phyloP scores from a whole-genome alignment of 2,329 filamentous ascomycete species.

The Penicillium griseofulvum region DNA sequence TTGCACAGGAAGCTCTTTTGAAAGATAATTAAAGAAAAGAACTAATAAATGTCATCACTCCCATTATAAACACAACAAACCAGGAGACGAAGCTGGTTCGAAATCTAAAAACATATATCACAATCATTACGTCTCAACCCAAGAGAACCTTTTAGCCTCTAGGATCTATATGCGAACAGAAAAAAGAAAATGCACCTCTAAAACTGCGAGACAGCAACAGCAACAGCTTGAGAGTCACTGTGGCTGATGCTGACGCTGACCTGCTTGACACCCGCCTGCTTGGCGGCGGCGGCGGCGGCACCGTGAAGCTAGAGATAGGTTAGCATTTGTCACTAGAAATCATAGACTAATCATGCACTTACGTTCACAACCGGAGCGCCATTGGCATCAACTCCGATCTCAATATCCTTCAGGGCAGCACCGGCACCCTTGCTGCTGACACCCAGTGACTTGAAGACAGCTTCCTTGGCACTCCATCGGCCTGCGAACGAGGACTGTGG shows the following conservation, averaged over 20 bases:
- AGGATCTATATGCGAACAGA: slow-evolving; percentile 15
- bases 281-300: slow-evolving; percentile 77
- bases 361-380: slow-evolving; percentile 83
- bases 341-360: slow-evolving; percentile 46
- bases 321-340: slow-evolving; percentile 15
- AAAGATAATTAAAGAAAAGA: slow-evolving; percentile 1
- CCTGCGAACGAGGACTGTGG: slow-evolving; percentile 91
- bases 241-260: slow-evolving; percentile 95
- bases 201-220: slow-evolving; percentile 83
- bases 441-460: slow-evolving; percentile 95
- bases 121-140: slow-evolving; percentile 27
- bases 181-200: slow-evolving; percentile 34
- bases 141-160: slow-evolving; percentile 1
- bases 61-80: slow-evolving; percentile 27
- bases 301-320: slow-evolving; percentile 69
- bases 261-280: slow-evolving; percentile 79
- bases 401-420: slow-evolving; percentile 89
- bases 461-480: slow-evolving; percentile 95
- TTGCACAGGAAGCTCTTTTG: too few relatives aligned
- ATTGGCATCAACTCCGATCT: slow-evolving; percentile 76
- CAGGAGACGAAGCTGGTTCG: slow-evolving; percentile 26
- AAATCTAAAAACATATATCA: slow-evolving; percentile 27
- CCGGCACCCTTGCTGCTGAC: slow-evolving; percentile 84
- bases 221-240: slow-evolving; percentile 89
- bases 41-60: slow-evolving; percentile 24